These are phyloP conservation scores for Dictyostelium firmibasis DNA, from an alignment of 78 protist genomes.

Conservation along the genomic window DNA sequence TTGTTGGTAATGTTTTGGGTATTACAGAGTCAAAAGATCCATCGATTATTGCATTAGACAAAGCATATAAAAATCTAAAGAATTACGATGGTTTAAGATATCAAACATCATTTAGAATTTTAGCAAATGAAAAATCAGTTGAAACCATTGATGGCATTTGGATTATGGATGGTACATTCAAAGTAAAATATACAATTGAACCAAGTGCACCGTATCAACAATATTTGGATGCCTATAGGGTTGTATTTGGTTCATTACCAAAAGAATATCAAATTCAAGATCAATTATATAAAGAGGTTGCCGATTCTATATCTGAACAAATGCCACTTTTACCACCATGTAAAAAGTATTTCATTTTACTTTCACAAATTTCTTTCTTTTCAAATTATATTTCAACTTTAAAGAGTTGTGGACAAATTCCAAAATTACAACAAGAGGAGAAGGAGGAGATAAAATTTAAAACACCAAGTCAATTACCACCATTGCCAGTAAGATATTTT, in stretches of 20 bases:
- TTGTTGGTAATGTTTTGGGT: not conserved
- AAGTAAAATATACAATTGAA: slow-evolving; percentile 22
- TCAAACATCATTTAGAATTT: slow-evolving; percentile 40
- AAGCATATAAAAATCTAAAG: not conserved
- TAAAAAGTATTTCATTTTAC: not conserved
- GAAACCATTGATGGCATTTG: slow-evolving; percentile 10
- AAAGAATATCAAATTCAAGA: slow-evolving; percentile 20
- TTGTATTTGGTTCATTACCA: slow-evolving; percentile 18
- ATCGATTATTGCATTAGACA: not conserved
- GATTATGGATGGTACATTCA: slow-evolving; percentile 16
- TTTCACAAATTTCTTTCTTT: slow-evolving; percentile 15
- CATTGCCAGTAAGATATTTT: slow-evolving; percentile 39
- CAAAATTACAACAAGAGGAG: not conserved
- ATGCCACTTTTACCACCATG: slow-evolving; percentile 47
- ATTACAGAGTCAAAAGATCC: not conserved
- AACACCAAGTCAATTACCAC: slow-evolving; percentile 30
- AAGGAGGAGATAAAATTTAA: not conserved
- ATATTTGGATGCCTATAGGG: not conserved
- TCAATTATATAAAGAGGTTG: slow-evolving; percentile 5
- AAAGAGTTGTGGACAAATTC: slow-evolving; percentile 19
- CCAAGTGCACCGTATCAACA: slow-evolving; percentile 22
- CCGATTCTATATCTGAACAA: slow-evolving; percentile 10
- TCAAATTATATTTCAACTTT: slow-evolving; percentile 22
- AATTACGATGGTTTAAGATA: not conserved
- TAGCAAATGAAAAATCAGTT: slow-evolving; percentile 20